phyloP scores from a whole-genome alignment of 768 basidiomycete species.

The Termitomyces sp. region DNA sequence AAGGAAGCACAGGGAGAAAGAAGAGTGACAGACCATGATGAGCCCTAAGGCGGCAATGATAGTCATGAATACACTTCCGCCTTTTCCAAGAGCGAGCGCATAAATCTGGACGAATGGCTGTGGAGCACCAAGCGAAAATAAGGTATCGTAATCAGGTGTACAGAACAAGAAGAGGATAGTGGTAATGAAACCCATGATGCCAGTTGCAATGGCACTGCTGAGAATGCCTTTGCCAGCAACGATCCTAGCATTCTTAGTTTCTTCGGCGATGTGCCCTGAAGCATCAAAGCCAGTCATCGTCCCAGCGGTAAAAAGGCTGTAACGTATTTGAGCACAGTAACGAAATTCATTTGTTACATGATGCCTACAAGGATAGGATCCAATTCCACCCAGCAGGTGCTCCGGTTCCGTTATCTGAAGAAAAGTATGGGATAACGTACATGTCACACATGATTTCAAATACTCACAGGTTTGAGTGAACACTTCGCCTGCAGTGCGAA shows the following conservation, averaged over 20 bases:
- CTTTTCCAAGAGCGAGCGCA: slow-evolving; percentile 75
- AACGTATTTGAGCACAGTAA: not conserved
- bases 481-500: slow-evolving; percentile 78
- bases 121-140: slow-evolving; percentile 77
- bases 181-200: slow-evolving; percentile 73
- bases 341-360: not conserved
- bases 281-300: slow-evolving; percentile 92
- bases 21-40: slow-evolving; percentile 55
- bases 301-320: slow-evolving; percentile 80
- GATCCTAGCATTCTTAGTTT: slow-evolving; percentile 83
- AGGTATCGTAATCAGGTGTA: slow-evolving; percentile 69
- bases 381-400: slow-evolving; percentile 89
- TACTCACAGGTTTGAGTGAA: slow-evolving; percentile 76
- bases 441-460: not conserved
- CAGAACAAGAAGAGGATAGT: slow-evolving; percentile 84
- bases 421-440: not conserved
- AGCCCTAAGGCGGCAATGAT: slow-evolving; percentile 80
- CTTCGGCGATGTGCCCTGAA: slow-evolving; percentile 83
- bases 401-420: slow-evolving; percentile 81
- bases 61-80: slow-evolving; percentile 85
- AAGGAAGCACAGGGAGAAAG: not conserved
- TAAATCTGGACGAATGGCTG: slow-evolving; percentile 93
- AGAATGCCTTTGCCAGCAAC: slow-evolving; percentile 83
- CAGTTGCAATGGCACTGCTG: slow-evolving; percentile 72
- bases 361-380: slow-evolving; percentile 74